A percentile compares a stretch with the other conserved stretches of the same genome.
Conservation (phyloP, 306 rosid species). For the Prinsepia uniflora region DNA sequence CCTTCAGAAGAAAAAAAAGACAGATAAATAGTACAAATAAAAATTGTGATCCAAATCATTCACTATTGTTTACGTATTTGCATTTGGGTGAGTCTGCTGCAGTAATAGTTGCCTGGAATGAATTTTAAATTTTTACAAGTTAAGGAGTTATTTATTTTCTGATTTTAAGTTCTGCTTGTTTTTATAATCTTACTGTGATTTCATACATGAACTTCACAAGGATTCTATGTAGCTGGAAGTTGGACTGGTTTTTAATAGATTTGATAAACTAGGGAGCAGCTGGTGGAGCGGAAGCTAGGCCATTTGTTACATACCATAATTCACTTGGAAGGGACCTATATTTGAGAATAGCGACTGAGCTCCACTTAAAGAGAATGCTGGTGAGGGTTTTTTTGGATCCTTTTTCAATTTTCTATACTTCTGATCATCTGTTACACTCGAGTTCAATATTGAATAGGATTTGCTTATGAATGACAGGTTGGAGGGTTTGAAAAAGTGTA, state of each 20-base stretch:
- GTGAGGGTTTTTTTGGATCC: conserved; percentile 39
- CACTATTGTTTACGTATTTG: neutral
- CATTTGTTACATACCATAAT: conserved; percentile 90
- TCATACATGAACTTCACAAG: neutral
- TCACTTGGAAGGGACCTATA: conserved; percentile 90
- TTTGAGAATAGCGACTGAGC: conserved; percentile 95
- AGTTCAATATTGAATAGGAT: neutral
- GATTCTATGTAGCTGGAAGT: conserved; percentile 17
- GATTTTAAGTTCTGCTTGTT: neutral
- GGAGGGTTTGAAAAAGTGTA: conserved; percentile 96
- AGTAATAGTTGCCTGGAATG: neutral
- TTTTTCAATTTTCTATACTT: neutral
- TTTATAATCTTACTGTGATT: neutral
- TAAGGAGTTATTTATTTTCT: neutral
- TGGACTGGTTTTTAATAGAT: conserved; percentile 31
- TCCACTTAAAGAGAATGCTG: conserved; percentile 97
- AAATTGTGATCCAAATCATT: neutral
- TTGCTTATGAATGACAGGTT: conserved; percentile 52
- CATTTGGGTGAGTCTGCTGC: neutral
- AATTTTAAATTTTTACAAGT: neutral
- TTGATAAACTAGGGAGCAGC: conserved; percentile 81
- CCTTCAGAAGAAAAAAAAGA: neutral
- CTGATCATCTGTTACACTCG: neutral
- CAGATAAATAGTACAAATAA: neutral
- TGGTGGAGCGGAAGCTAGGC: conserved; percentile 99